Evolutionary conservation across 352 stramenopile species (phyloP).

Genomic region (Pythium periplocum): DNA sequence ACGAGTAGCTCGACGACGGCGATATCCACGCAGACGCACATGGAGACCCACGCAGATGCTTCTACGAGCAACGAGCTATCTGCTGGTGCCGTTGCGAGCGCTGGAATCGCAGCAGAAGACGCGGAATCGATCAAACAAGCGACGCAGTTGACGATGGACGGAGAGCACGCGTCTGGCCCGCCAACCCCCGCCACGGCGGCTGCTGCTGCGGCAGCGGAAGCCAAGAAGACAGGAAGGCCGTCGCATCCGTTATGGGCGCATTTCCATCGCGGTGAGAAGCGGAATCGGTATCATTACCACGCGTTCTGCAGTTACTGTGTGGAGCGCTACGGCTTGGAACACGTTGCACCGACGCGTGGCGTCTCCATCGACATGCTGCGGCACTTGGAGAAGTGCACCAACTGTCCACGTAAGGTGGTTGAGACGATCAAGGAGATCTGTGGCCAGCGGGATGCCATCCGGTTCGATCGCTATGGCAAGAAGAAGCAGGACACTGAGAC

Average conservation of each 20-base stretch:
- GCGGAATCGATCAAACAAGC: too few species aligned
- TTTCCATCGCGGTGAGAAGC: constrained; percentile 82
- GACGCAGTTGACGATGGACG: too few species aligned
- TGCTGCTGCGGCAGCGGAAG: background rate
- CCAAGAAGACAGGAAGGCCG: constrained; percentile 68
- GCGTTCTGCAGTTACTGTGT: constrained; percentile 81
- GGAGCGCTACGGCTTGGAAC: constrained; percentile 38
- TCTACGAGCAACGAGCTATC: too few species aligned
- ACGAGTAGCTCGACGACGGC: too few species aligned
- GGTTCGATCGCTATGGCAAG: constrained; percentile 29
- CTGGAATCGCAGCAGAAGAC: too few species aligned
- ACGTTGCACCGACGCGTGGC: constrained; percentile 63
- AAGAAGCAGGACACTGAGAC: constrained; percentile 13
- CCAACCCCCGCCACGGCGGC: background rate
- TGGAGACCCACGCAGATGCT: too few species aligned
- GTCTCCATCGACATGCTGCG: constrained; percentile 81
- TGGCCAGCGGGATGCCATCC: constrained; percentile 33
- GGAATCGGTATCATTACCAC: constrained; percentile 83
- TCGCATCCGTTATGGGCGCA: constrained; percentile 75
- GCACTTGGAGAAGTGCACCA: constrained; percentile 65
- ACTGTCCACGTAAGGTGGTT: constrained; percentile 61
- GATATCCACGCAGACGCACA: too few species aligned
- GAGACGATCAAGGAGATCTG: constrained; percentile 59
- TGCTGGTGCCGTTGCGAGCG: too few species aligned
- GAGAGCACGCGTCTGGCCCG: background rate